Percentiles rank a stretch among this genome's conserved stretches.
phyloP scores from a whole-genome alignment of 805 yeast genomes.

The Yarrowia sp. region DNA sequence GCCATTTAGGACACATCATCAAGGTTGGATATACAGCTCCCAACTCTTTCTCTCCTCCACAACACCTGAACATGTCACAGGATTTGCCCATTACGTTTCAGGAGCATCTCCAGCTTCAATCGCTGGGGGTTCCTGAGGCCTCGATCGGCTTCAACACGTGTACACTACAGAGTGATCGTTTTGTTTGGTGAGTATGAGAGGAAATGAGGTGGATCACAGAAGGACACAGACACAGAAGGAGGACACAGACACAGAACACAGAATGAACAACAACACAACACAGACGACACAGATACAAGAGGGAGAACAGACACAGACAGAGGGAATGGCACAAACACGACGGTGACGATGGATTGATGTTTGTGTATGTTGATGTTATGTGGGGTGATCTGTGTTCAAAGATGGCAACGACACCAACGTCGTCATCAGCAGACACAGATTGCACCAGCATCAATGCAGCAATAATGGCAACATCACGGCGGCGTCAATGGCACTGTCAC shows the following conservation, averaged over 20 bases:
- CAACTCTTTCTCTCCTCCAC: slow-evolving; percentile 19
- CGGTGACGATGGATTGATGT: background rate
- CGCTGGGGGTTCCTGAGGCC: slow-evolving; percentile 78
- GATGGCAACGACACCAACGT: no score
- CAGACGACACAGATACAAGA: no score
- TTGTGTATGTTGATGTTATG: background rate
- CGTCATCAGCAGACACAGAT: no score
- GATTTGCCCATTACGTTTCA: slow-evolving; percentile 97
- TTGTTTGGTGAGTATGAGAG: slow-evolving; percentile 62
- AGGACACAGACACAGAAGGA: background rate
- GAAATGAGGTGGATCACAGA: background rate
- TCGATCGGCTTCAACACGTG: slow-evolving; percentile 91
- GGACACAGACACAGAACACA: no score
- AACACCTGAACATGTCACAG: slow-evolving; percentile 25
- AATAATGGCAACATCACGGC: no score
- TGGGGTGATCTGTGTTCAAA: no score
- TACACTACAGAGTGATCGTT: slow-evolving; percentile 89
- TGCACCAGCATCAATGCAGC: no score
- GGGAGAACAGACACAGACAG: no score
- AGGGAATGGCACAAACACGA: background rate
- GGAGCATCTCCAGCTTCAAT: slow-evolving; percentile 85
- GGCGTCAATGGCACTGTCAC: no score
- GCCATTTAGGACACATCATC: slow-evolving; percentile 25
- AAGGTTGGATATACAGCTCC: slow-evolving; percentile 15
- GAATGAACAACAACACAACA: no score